These are phyloP conservation scores for Fusarium solani-melongenae DNA, from an alignment of 2,329 filamentous ascomycete species.

Conservation along the genomic window DNA sequence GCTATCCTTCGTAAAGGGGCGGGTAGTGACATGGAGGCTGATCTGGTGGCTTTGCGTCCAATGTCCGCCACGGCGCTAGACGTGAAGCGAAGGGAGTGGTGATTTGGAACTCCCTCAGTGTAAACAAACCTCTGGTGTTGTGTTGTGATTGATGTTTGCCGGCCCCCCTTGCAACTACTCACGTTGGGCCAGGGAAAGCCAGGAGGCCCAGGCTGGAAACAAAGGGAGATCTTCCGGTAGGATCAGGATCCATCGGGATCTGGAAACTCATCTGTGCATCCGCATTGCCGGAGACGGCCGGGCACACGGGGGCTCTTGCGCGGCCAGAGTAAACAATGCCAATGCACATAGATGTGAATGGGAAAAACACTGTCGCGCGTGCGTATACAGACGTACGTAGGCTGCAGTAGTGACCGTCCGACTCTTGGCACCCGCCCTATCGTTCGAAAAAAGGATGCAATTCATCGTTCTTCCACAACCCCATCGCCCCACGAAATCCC, in stretches of 20 bases:
- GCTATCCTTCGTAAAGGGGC: slow-evolving; percentile 19
- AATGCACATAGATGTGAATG: not conserved
- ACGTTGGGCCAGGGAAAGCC: slow-evolving; percentile 17
- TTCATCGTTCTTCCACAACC: slow-evolving; percentile 1
- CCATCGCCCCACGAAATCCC: slow-evolving; percentile 12
- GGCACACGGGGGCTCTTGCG: not conserved
- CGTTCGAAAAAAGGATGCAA: slow-evolving; percentile 2
- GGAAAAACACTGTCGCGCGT: not conserved
- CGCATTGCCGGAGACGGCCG: slow-evolving; percentile 13
- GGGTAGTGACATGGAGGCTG: slow-evolving; percentile 34
- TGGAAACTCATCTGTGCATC: slow-evolving; percentile 8
- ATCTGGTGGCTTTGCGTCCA: slow-evolving; percentile 12
- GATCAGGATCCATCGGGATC: slow-evolving; percentile 22
- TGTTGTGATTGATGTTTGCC: slow-evolving; percentile 27
- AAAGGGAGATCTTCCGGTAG: slow-evolving; percentile 36
- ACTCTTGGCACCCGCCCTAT: not conserved
- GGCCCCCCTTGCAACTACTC: slow-evolving; percentile 17
- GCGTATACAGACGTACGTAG: not conserved
- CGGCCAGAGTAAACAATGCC: not conserved
- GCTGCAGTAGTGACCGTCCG: not conserved
- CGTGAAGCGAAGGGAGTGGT: slow-evolving; percentile 33
- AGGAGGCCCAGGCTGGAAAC: slow-evolving; percentile 14
- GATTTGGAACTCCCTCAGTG: slow-evolving; percentile 22
- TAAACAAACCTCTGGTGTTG: slow-evolving; percentile 34
- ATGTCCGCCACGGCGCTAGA: slow-evolving; percentile 1